Evolutionary conservation across 805 yeast species (phyloP).

Genomic region (Tetrapisispora arboricola): DNA sequence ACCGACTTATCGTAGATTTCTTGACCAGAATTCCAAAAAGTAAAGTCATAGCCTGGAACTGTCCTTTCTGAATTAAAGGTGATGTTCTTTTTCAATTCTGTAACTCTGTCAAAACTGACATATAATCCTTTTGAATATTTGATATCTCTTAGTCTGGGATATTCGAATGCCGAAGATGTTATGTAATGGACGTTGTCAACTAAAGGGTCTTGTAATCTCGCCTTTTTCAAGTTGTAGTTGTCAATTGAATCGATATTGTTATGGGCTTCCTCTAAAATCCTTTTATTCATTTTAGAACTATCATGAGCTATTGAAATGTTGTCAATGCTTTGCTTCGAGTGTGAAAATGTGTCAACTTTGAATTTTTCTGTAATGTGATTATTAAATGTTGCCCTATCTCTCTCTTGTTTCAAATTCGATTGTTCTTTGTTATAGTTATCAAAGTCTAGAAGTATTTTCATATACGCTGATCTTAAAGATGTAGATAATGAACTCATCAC

Average conservation of each 20-base stretch:
- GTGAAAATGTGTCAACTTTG: too few species aligned
- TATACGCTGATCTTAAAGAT: slow-evolving; percentile 51
- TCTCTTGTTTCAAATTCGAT: background rate
- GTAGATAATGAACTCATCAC: slow-evolving; percentile 64
- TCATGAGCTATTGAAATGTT: too few species aligned
- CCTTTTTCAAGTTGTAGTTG: slow-evolving; percentile 1
- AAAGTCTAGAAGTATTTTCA: slow-evolving; percentile 32
- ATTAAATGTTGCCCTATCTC: background rate
- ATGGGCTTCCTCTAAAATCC: background rate
- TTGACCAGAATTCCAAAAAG: slow-evolving; percentile 35
- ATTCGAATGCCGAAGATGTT: slow-evolving; percentile 37
- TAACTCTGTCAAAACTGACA: slow-evolving; percentile 38
- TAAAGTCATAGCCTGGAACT: slow-evolving; percentile 34
- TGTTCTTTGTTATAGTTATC: slow-evolving; percentile 13
- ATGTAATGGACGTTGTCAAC: slow-evolving; percentile 15
- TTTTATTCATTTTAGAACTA: background rate
- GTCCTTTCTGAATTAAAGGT: slow-evolving; percentile 28
- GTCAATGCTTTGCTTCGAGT: too few species aligned
- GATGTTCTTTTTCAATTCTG: slow-evolving; percentile 35
- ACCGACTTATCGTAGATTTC: slow-evolving; percentile 33
- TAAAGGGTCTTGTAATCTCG: slow-evolving; percentile 1
- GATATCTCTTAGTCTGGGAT: slow-evolving; percentile 36
- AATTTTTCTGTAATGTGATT: slow-evolving; percentile 3
- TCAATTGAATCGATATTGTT: slow-evolving; percentile 25
- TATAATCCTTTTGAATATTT: slow-evolving; percentile 43